Percentiles rank a stretch among this genome's conserved stretches.
Evolutionary conservation across 768 basidiomycete genomes (phyloP).

Genomic region (Dentipellis sp.): DNA sequence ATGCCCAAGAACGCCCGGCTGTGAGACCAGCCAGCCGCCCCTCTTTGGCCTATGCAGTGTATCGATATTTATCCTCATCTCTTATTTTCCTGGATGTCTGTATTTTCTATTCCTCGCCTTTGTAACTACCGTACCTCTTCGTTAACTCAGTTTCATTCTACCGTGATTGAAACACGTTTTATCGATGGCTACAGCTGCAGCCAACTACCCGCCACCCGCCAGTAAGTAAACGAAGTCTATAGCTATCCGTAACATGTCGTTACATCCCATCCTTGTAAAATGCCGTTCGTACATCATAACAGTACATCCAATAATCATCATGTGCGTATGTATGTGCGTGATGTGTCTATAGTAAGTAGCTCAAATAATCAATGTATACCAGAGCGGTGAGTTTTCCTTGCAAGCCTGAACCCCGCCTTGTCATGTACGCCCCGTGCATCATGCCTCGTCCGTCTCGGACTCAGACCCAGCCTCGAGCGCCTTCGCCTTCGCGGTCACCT

Average conservation of each 20-base stretch:
- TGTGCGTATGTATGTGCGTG: background rate
- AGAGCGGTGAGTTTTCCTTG: no score
- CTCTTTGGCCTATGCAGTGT: background rate
- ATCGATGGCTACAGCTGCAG: no score
- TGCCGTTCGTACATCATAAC: no score
- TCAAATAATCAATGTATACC: conserved; percentile 2
- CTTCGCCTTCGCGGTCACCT: no score
- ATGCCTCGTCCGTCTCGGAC: background rate
- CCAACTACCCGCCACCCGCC: background rate
- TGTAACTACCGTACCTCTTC: no score
- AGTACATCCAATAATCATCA: no score
- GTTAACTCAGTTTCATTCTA: no score
- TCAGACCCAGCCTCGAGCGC: no score
- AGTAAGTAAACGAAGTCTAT: background rate
- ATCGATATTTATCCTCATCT: background rate
- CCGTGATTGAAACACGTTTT: no score
- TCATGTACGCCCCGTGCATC: background rate
- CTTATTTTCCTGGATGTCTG: background rate
- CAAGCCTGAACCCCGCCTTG: no score
- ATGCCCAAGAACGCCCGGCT: conserved; percentile 36
- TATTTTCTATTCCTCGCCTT: background rate
- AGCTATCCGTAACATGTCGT: no score
- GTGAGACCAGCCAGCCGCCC: background rate
- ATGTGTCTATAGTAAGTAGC: conserved; percentile 3
- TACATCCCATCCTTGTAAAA: no score